A percentile compares a stretch with the other conserved stretches of the same genome.
Conservation (phyloP, 257 asterid species). For the Petunia secreta region DNA sequence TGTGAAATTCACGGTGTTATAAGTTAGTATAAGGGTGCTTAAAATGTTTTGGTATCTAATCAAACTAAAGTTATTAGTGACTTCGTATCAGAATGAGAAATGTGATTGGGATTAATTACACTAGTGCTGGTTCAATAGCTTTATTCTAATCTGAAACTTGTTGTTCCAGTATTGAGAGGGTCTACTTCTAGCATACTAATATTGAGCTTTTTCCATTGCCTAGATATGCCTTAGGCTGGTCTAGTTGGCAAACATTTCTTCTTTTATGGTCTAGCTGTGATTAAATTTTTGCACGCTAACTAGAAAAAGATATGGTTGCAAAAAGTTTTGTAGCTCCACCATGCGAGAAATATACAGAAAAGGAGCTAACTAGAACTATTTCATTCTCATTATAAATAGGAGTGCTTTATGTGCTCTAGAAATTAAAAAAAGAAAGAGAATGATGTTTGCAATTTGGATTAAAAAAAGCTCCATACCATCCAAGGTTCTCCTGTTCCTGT, state of each 20-base stretch:
- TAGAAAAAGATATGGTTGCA: background rate
- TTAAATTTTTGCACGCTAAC: background rate
- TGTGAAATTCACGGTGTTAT: background rate
- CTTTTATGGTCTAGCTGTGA: slow-evolving; percentile 9
- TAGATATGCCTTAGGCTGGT: slow-evolving; percentile 17
- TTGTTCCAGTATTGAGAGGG: background rate
- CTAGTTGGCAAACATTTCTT: background rate
- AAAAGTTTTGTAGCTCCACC: background rate
- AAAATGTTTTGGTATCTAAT: background rate
- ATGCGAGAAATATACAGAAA: background rate
- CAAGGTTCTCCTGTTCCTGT: background rate
- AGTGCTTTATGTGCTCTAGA: background rate
- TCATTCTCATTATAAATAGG: background rate
- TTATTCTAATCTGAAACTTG: background rate
- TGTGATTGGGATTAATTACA: background rate
- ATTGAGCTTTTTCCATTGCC: slow-evolving; percentile 1
- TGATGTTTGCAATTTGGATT: background rate
- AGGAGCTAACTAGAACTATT: background rate
- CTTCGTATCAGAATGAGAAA: background rate
- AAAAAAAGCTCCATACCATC: background rate
- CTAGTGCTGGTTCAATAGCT: background rate
- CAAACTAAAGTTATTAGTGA: background rate
- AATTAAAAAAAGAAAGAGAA: background rate
- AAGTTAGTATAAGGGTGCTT: slow-evolving; percentile 5
- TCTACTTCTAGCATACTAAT: background rate